These are phyloP conservation scores for Suillus alpinus DNA, from an alignment of 768 basidiomycete species.

Conservation along the genomic window DNA sequence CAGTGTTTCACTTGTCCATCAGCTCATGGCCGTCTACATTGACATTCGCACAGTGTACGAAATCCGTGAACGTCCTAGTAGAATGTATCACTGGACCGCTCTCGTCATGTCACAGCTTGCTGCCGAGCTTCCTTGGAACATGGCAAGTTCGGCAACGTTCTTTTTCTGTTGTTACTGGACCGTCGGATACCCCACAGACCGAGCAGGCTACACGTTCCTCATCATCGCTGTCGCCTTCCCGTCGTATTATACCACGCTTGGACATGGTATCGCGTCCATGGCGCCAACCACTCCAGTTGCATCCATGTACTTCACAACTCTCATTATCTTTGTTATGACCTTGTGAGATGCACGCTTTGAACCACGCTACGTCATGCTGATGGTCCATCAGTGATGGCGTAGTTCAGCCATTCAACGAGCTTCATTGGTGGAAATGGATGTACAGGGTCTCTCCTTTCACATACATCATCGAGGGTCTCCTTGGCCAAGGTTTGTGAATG, in stretches of 20 bases:
- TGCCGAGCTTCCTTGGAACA: conserved; percentile 60
- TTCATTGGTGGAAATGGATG: conserved; percentile 76
- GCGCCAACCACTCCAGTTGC: conserved; percentile 58
- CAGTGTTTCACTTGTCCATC: conserved; percentile 53
- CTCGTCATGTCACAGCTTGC: conserved; percentile 53
- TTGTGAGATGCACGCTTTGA: conserved; percentile 27
- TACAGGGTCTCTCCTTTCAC: conserved; percentile 52
- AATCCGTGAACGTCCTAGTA: conserved; percentile 60
- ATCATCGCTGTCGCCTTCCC: conserved; percentile 53
- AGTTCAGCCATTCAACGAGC: conserved; percentile 56
- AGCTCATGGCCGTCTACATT: conserved; percentile 62
- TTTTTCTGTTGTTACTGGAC: conserved; percentile 73
- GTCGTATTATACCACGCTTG: conserved; percentile 59
- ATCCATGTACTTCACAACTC: conserved; percentile 51
- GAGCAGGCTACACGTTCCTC: conserved; percentile 59
- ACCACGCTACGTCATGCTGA: neutral
- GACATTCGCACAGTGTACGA: conserved; percentile 57
- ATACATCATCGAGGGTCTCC: too few species aligned
- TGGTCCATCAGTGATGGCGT: conserved; percentile 44
- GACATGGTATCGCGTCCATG: conserved; percentile 59
- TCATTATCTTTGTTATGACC: conserved; percentile 61
- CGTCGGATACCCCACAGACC: conserved; percentile 50
- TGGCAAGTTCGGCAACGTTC: conserved; percentile 54
- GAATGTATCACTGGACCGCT: conserved; percentile 65
- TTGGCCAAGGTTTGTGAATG: conserved; percentile 41